These are phyloP conservation scores for Podila horticola DNA, from an alignment of 192 early-diverging fungal species.

Conservation along the genomic window DNA sequence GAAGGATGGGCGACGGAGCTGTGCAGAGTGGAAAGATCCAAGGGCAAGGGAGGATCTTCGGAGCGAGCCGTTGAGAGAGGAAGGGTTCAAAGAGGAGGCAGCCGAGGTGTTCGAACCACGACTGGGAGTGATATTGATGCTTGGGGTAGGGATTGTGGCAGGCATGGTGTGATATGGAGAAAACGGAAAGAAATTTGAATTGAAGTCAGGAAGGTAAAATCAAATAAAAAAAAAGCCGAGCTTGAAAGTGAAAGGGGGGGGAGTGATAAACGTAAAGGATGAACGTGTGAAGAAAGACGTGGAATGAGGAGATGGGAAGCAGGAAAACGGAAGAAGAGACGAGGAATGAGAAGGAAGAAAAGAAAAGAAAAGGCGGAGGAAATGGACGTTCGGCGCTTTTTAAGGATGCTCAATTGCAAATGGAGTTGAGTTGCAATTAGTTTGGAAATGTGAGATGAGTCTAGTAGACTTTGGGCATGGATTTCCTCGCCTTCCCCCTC, in stretches of 20 bases:
- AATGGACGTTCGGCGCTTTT: neutral
- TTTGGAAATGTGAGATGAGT: neutral
- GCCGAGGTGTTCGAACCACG: constrained; percentile 5
- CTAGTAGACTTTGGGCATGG: neutral
- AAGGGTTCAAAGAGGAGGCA: constrained; percentile 17
- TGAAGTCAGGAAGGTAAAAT: neutral
- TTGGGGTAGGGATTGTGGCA: constrained; percentile 16
- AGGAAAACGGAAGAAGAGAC: neutral
- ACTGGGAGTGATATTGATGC: constrained; percentile 37
- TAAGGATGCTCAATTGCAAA: neutral
- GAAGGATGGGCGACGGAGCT: constrained; percentile 45
- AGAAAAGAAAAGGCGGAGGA: constrained; percentile 6
- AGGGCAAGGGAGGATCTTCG: neutral
- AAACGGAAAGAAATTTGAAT: neutral
- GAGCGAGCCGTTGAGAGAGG: constrained; percentile 14
- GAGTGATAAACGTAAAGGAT: neutral
- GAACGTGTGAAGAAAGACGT: neutral
- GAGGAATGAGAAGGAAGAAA: neutral
- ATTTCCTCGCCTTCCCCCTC: neutral
- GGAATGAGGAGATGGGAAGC: neutral
- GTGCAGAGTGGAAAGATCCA: constrained; percentile 34
- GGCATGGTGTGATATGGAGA: constrained; percentile 31
- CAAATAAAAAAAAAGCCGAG: neutral
- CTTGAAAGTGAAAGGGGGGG: neutral
- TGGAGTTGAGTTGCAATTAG: too few relatives aligned